Evolutionary conservation across 495 filamentous ascomycete species (phyloP), one percentile per base, ranked within the genome.

Genomic region (Beverwykella pulmonaria): DNA sequence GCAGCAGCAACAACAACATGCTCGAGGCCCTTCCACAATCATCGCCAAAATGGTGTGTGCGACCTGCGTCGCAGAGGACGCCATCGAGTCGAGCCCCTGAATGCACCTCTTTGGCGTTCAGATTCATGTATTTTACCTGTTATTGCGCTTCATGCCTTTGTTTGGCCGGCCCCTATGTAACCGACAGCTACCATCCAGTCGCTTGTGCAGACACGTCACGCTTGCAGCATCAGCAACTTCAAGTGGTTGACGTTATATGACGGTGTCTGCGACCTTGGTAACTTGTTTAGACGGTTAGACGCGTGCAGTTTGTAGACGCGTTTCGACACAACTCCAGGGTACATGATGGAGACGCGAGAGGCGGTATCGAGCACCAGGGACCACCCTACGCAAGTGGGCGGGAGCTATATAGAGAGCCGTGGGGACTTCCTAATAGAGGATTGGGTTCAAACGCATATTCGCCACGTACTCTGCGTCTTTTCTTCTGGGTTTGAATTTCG

Each of bases 121-220:
- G 8, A 27, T 50, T 50, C 25, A 26, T 50, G 3, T 26, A 50
- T 50, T 15, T n/a, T 50, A 50, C 20, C 19, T 50, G 48, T 50
- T 50, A 50, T 23, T 25, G 48, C 48, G 48, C 48, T 23, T 50
- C 48, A 27, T 50, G 48, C 48, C 39, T 44, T n/a, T n/a, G 39
- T 44, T 44, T 44, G 48, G 48, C 48, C 48, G 20, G 7, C 48
- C 48, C 48, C 48, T 44, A 44, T 44, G 25, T 27, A 50, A 27
- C 20, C 48, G 48, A 50, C 48, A 50, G 12, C 48, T n/a, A 17
- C 9, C 25, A n/a, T 50, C 48, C 48, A 50, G 48, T 50, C 48
- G 48, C 25, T 50, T 23, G 20, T 27, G 48, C 48, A 50, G 20
- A 23, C 20, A 50, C 48, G 48, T 27, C 20, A 27, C 15, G 48